Evolutionary conservation across 2,329 filamentous ascomycete species (phyloP), one percentile per base, ranked within the genome.

Genomic region (Drechslerella coelobrocha): DNA sequence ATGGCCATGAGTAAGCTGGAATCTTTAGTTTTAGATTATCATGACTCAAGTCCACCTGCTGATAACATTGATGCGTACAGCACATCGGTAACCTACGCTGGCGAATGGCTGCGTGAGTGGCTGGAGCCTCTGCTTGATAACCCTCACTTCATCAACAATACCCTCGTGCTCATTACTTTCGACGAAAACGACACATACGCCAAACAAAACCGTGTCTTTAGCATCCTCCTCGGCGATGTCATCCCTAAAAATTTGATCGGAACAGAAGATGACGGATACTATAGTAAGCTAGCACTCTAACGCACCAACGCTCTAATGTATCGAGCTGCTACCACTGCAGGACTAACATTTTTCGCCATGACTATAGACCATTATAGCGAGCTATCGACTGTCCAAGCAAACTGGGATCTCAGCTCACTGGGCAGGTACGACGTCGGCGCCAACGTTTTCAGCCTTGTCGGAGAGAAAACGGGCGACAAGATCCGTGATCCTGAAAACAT

Each of bases 181-280:
- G 91, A 94, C 73, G 91, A 94, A 80, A 89, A 87, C 77, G 85
- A 88, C 75, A 86, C 84, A 8, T 91, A 92, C 79, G 78, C 81
- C 4, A 79, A 81, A 24, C 83, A 84, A 74, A 94, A 94, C 83
- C 82, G 83, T 41, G 84, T 94, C 56, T 84, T 90, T 68, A 85
- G 82, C 72, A 83, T 94, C 73, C 83, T 94, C 0, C 80, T 94
- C 2, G 91, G 90, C 14, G 89, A 89, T 66, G 88, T 86, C n/a
- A 79, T 95, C 1, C 88, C 89, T 9, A 56, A 81, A 2, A 56
- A 83, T n/a, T 83, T 89, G 0, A 80, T 86, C 43, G 88, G 88
- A 61, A 91, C 88, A 23, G 85, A 81, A 1, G 90, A 95, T 78
- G 76, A 80, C 75, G 85, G 81, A 76, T 92, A 85, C 78, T 90